A percentile compares a stretch with the other conserved stretches of the same genome.
Evolutionary conservation across 129 eudicot species (phyloP).

Genomic region (Pseudognaphalium luteoalbum): DNA sequence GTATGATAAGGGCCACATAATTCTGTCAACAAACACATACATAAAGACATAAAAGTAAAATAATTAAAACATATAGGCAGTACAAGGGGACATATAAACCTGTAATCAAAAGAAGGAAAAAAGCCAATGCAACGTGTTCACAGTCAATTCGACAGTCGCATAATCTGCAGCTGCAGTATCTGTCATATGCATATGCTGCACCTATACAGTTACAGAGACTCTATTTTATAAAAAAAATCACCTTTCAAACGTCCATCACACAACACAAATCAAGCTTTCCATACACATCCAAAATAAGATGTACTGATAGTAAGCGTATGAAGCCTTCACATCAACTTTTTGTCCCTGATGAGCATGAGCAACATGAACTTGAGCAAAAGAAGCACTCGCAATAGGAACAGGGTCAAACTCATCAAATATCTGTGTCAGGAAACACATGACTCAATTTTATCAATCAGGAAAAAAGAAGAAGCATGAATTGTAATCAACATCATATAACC

Average conservation of each 20-base stretch:
- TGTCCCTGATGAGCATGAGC: conserved; percentile 80
- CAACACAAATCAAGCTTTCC: conserved; percentile 1
- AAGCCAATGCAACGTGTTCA: conserved; percentile 75
- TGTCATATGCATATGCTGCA: conserved; percentile 95
- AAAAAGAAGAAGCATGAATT: background rate
- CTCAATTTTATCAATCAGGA: conserved; percentile 17
- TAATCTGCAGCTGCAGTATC: conserved; percentile 96
- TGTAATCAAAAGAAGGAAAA: conserved; percentile 96
- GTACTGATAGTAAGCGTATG: background rate
- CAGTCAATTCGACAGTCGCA: conserved; percentile 90
- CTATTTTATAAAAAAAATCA: background rate
- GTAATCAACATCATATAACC: background rate
- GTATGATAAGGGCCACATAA: conserved; percentile 1
- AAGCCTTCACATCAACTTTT: conserved; percentile 92
- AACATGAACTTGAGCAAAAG: conserved; percentile 94
- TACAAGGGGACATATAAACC: conserved; percentile 38
- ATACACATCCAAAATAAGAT: conserved; percentile 3
- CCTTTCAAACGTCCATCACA: background rate
- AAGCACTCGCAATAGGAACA: conserved; percentile 95
- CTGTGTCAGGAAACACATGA: conserved; percentile 40
- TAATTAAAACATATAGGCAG: background rate
- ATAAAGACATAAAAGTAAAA: conserved; percentile 11
- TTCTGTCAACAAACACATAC: background rate
- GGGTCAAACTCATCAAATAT: conserved; percentile 88
- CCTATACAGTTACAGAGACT: conserved; percentile 42